Evolutionary conservation across 2,329 filamentous ascomycete species (phyloP), one percentile per base, ranked within the genome.

Genomic region (Fusarium duplospermum): DNA sequence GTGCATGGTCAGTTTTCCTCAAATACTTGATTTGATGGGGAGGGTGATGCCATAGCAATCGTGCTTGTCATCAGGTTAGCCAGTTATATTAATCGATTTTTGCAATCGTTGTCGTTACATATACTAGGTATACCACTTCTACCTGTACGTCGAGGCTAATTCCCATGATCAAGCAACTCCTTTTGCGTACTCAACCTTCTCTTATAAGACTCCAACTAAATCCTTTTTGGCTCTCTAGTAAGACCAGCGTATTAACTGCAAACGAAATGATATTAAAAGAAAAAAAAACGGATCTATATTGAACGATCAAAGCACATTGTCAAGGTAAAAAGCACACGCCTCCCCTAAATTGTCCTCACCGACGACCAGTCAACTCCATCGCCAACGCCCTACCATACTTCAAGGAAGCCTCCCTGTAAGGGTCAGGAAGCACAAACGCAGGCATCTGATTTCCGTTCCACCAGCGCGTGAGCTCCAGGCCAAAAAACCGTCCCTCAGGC

Each of bases 1-100:
- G 58, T 14, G 71, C 69, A 1, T 77, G 74, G 73, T 59, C 58
- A 1, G 58, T 77, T 2, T 77, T 77, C n/a, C 62, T 77, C 13
- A 68, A 67, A 33, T 77, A 77, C 33, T 47, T 77, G 22, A 73
- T 54, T 13, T 54, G n/a, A 31, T 36, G 35, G 6, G 35, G 35
- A 36, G 35, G 14, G 35, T 36, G 35, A 36, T 18, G 35, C 31
- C 31, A 33, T 33, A 33, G 14, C 35, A 36, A 16, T 36, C 35
- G 14, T 7, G 35, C 35, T 36, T 35, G 33, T 35, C 33, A 35
- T 16, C 13, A 7, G 33, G 33, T 35, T 16, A 16, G 14, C 33
- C 13, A 35, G 16, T 35, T 13, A 35, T 13, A 35, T 35, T 4
- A 35, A 35, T 13, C 13, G 33, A 7, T 13, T 35, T 35, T 35